A percentile compares a stretch with the other conserved stretches of the same genome.
Conservation (phyloP, 192 early-diverging fungal species). For the Pilaira anomala region DNA sequence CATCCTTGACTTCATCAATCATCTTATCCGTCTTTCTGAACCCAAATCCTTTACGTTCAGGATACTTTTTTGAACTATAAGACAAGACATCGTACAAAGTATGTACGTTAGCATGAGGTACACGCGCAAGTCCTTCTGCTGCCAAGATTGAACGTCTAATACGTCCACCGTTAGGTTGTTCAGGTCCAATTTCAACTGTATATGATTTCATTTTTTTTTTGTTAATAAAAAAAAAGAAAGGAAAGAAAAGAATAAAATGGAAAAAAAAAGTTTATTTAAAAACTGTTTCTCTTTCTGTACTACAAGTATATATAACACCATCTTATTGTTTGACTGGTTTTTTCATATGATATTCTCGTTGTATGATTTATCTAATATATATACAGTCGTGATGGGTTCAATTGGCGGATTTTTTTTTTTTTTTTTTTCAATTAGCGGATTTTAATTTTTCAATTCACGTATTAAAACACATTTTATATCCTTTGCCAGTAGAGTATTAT, state of each 20-base stretch:
- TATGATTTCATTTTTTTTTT: slow-evolving; percentile 24
- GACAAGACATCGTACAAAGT: slow-evolving; percentile 74
- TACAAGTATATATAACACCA: neutral
- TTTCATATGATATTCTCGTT: too few relatives aligned
- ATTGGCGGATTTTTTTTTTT: too few relatives aligned
- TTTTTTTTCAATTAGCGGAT: too few relatives aligned
- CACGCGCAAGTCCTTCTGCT: slow-evolving; percentile 41
- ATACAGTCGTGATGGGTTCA: too few relatives aligned
- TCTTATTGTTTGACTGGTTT: too few relatives aligned
- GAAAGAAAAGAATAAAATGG: neutral
- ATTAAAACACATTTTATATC: too few relatives aligned
- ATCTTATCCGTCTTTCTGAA: slow-evolving; percentile 61
- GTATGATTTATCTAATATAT: too few relatives aligned
- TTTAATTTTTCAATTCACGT: too few relatives aligned
- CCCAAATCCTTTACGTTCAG: slow-evolving; percentile 65
- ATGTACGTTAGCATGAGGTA: slow-evolving; percentile 44
- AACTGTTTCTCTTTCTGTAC: neutral
- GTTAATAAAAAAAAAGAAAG: slow-evolving; percentile 8
- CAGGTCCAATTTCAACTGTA: slow-evolving; percentile 27
- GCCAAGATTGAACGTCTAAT: slow-evolving; percentile 46
- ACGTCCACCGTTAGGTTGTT: slow-evolving; percentile 28
- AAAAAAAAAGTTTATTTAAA: neutral
- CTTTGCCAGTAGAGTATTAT: too few relatives aligned
- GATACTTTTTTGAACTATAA: slow-evolving; percentile 53
- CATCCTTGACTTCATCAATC: slow-evolving; percentile 73